These are phyloP conservation scores for Cordyceps javanica DNA, from an alignment of 2,329 filamentous ascomycete species.

Conservation along the genomic window DNA sequence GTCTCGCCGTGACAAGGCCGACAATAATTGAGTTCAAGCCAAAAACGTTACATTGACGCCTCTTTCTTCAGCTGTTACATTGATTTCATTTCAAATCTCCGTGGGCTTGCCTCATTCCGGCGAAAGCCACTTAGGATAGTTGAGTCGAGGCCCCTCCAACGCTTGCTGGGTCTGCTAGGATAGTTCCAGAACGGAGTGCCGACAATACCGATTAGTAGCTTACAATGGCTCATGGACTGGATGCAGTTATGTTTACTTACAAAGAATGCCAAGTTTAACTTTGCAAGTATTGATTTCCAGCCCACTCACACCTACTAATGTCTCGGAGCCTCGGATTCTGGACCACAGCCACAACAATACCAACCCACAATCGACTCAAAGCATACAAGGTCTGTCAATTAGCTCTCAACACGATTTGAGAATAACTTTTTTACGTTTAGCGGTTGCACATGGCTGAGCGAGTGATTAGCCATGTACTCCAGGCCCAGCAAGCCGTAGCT, in stretches of 20 bases:
- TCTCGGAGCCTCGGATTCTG: background rate
- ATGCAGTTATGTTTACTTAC: background rate
- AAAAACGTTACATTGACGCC: background rate
- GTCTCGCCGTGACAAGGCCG: background rate
- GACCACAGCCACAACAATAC: background rate
- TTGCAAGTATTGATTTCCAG: background rate
- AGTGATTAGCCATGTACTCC: background rate
- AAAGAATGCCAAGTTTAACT: background rate
- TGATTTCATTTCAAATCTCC: background rate
- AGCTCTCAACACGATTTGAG: background rate
- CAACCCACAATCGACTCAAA: background rate
- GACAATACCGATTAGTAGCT: no score
- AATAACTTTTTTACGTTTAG: background rate
- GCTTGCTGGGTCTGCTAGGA: background rate
- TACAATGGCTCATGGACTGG: no score
- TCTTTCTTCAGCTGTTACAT: background rate
- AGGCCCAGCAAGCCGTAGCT: background rate
- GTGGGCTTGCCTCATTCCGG: background rate
- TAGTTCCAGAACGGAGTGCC: background rate
- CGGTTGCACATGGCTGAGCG: background rate
- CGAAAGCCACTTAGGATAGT: background rate
- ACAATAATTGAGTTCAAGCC: background rate
- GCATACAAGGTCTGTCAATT: background rate
- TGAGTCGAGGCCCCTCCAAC: background rate
- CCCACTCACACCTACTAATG: background rate